These are phyloP conservation scores for Excoecaria cochinchinensis DNA, from an alignment of 345 rosid species.

Conservation along the genomic window DNA sequence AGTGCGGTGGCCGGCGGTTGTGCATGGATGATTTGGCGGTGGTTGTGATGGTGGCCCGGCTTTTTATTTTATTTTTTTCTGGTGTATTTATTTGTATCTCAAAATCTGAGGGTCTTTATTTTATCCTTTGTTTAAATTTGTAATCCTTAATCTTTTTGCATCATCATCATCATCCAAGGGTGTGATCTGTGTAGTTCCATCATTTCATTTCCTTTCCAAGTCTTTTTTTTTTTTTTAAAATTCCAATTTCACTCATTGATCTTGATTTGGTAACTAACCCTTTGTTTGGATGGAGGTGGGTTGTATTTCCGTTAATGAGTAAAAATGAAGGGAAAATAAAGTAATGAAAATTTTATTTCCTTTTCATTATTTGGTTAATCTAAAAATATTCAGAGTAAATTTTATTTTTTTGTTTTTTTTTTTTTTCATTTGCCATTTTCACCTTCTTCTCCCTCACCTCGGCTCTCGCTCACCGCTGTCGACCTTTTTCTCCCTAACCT, in stretches of 20 bases:
- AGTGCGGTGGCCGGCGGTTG: neutral
- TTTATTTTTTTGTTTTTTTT: too few relatives aligned
- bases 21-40: neutral
- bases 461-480: too few relatives aligned
- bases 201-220: conserved; percentile 2
- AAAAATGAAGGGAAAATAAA: too few relatives aligned
- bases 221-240: neutral
- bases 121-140: conserved; percentile 27
- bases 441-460: too few relatives aligned
- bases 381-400: too few relatives aligned
- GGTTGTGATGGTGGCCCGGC: conserved; percentile 5
- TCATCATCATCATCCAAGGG: conserved; percentile 10
- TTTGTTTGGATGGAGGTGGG: too few relatives aligned
- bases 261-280: too few relatives aligned
- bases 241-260: neutral
- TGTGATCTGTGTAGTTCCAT: conserved; percentile 23
- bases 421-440: too few relatives aligned
- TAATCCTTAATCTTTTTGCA: conserved; percentile 18
- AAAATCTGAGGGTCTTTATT: neutral
- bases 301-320: too few relatives aligned
- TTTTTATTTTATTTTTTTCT: conserved; percentile 12
- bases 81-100: conserved; percentile 17
- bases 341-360: too few relatives aligned
- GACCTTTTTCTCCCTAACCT: too few relatives aligned
- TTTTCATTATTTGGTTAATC: too few relatives aligned